Base-by-base conservation (phyloP, 2,329 filamentous ascomycete genomes). In the Zopfia rhizophila region DNA sequence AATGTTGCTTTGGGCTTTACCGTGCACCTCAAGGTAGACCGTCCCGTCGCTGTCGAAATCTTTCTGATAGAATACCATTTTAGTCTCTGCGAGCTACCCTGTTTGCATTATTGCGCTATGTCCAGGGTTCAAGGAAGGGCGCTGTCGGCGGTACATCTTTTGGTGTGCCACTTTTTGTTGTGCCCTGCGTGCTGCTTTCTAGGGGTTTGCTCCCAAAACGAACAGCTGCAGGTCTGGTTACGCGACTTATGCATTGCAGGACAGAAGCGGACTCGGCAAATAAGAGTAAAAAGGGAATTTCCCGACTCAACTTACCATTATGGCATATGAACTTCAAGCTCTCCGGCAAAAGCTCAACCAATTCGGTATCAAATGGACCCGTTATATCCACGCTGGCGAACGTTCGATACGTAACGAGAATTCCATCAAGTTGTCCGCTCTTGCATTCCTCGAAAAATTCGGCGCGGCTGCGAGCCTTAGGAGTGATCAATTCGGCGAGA, bases 401-500 rank as follows among this genome's bases (percentile, higher is more conserved):
- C 11, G 88, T 93, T 41, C 90, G 83, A 72, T 88, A 94, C 19
- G 82, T 79, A 25, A 82, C 86, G 14, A 81, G 63, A 22, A 86
- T 81, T 50, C 82, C 85, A 54, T 90, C 83, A n/a, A 91, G 77
- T 22, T 78, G 76, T 14, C 88, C 88, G 14, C 81, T 78, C 36
- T 75, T 74, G 67, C 83, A 86, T 74, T 93, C 88, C 35, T 82
- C 67, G 39, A 93, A 73, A 70, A 95, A 93, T 13, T 84, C 84
- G 14, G 72, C 67, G 42, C 89, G 84, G 67, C 79, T 83, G 14
- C 75, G 84, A 7, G 89, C 77, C 49, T 75, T 75, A 6, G 89
- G 84, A 11, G 73, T 72, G 28, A 92, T 59, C 30, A 92, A 70
- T n/a, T 90, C 83, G 29, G 86, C 87, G 14, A 89, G 70, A 16